A percentile compares a stretch with the other conserved stretches of the same genome.
phyloP scores from a whole-genome alignment of 345 rosid species.

The Gossypium bickii region DNA sequence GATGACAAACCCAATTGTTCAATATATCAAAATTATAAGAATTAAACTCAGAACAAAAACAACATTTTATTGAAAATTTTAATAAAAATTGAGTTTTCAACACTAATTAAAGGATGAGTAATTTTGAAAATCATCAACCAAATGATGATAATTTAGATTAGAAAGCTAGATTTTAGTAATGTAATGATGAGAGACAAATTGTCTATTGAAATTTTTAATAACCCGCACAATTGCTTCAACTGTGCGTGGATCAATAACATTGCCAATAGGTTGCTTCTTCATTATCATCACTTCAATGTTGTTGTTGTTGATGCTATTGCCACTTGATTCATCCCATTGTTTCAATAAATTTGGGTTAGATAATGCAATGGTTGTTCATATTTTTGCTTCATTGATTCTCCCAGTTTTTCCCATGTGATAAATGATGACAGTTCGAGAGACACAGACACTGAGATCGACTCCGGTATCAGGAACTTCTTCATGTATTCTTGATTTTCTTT shows the following conservation, averaged over 20 bases:
- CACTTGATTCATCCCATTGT: too few relatives aligned
- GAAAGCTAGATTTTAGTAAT: conserved; percentile 19
- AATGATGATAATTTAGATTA: conserved; percentile 5
- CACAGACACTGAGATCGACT: too few relatives aligned
- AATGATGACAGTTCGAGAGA: too few relatives aligned
- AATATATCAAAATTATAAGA: neutral
- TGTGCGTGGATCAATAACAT: neutral
- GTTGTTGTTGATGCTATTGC: too few relatives aligned
- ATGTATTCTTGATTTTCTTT: too few relatives aligned
- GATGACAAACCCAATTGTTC: neutral
- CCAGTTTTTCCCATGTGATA: too few relatives aligned
- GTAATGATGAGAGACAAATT: conserved; percentile 11
- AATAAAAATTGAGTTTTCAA: neutral
- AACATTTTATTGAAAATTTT: neutral
- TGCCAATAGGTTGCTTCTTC: too few relatives aligned
- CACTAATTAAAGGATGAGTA: neutral
- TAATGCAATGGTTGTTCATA: too few relatives aligned
- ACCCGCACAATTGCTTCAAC: conserved; percentile 19
- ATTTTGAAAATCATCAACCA: conserved; percentile 2
- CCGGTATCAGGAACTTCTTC: too few relatives aligned
- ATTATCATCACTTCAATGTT: too few relatives aligned
- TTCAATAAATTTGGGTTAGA: too few relatives aligned
- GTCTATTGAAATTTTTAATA: conserved; percentile 22
- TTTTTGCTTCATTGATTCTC: too few relatives aligned
- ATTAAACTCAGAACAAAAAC: neutral